Base-by-base conservation (phyloP, 2,329 filamentous ascomycete genomes). In the Tolypocladium inflatum region DNA sequence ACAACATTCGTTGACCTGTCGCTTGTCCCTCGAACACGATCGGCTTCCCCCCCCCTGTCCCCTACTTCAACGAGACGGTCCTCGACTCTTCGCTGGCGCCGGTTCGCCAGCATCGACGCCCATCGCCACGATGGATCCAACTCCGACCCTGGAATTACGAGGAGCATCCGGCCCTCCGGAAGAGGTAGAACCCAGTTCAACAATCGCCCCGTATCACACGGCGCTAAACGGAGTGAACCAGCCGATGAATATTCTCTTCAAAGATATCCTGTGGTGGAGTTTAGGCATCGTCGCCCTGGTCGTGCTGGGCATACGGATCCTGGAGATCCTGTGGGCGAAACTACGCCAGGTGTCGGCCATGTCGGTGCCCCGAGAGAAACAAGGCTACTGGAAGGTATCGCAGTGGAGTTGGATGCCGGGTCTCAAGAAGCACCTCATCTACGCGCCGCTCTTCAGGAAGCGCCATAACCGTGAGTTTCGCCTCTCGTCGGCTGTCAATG, bases 391-490 rank as follows among this genome's bases (percentile, higher is more conserved):
- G 83, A 81, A 76, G 63, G 66, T 68, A 26, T 76, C 80, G 17
- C 80, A 84, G 66, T 84, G 77, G 76, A 75, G 73, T 58, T 84
- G 81, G 80, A 83, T 84, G 77, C 84, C 84, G 15, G 73, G 73
- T 59, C 63, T 87, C 63, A 88, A 88, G 75, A 84, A 80, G 68
- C 73, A 86, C 62, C 65, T 88, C 58, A 71, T 72, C 54, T 76
- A 88, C 64, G 84, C 86, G 1, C 86, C 86, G 3, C 71, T 89
- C 30, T 80, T 80, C 72, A 80, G 74, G 17, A 87, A 87, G 67
- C 80, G 85, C 53, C 86, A 88, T 71, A 88, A 87, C 73, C 78
- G 83, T 65, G 85, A 88, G 70, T 79, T 88, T 65, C 78, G 78
- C 65, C 72, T 88, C 55, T 86, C 83, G 56, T 76, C 78, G 10